These are phyloP conservation scores for Naematelia encephala DNA, from an alignment of 768 basidiomycete genomes.

Conservation along the genomic window DNA sequence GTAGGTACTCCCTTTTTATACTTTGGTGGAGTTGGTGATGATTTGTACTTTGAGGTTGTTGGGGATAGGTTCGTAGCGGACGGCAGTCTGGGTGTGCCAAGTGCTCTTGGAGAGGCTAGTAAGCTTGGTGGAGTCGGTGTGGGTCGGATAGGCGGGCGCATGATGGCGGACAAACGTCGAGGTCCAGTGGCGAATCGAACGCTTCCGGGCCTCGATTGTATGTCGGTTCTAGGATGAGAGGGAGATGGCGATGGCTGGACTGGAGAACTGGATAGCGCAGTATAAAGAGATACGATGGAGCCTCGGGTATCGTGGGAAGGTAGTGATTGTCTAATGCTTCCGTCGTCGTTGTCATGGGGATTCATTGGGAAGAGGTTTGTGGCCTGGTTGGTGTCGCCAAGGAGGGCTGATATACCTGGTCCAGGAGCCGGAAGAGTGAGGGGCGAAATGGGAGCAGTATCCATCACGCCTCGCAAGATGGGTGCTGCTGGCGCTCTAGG, in stretches of 20 bases:
- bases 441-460: conserved; percentile 3
- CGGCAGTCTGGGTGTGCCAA: conserved; percentile 1
- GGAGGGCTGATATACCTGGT: not conserved
- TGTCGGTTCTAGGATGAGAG: not conserved
- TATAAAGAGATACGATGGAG: conserved; percentile 1
- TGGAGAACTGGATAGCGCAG: not conserved
- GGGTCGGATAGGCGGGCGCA: conserved; percentile 8
- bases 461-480: conserved; percentile 8
- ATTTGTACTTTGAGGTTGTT: not conserved
- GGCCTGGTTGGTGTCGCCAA: too few species aligned
- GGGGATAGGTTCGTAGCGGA: not conserved
- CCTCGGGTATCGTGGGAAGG: not conserved
- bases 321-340: not conserved
- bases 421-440: conserved; percentile 1
- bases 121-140: conserved; percentile 7
- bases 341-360: too few species aligned
- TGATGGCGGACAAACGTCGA: conserved; percentile 4
- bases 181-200: too few species aligned
- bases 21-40: not conserved
- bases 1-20: not conserved
- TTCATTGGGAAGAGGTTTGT: too few species aligned
- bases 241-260: not conserved
- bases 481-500: conserved; percentile 8
- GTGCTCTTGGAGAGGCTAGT: conserved; percentile 1
- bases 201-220: too few species aligned